Evolutionary conservation across 2,329 filamentous ascomycete genomes (phyloP), one percentile per base, ranked within the genome.

Genomic region (Hypoxylon sp.): DNA sequence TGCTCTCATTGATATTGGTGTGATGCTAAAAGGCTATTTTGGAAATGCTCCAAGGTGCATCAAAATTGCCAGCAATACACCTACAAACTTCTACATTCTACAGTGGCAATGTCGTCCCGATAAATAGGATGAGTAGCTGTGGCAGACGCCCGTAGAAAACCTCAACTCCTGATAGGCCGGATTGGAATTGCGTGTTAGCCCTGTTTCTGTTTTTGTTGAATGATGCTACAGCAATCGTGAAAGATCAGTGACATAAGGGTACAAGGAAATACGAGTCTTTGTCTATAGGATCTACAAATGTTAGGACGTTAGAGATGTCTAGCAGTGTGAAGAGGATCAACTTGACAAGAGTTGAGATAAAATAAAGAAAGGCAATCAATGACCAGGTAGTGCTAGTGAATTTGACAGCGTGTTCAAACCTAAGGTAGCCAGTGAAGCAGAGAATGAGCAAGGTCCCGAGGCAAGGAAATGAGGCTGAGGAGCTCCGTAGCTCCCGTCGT

Each of bases 391-490:
- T 30, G n/a, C 27, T 30, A 6, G 13, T 30, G 14, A 30, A n/a
- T 50, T 50, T n/a, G 27, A 30, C 27, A 54, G 50, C 8, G 30
- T 54, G 22, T 54, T 25, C 25, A 22, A 25, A 27, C 13, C 6
- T 33, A 27, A n/a, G n/a, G n/a, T n/a, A n/a, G 7, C 25, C 17
- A 25, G 17, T 40, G 20, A 54, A 56, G 27, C 20, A 55, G 25
- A 44, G 40, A 56, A 50, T 54, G 20, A 37, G 40, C 31, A 17
- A n/a, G 30, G n/a, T n/a, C 11, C 13, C n/a, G n/a, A 31, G n/a
- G 31, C 5, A 44, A 11, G 17, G 51, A 57, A 56, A 49, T 35
- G 58, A 66, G 40, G 31, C 57, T 61, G 55, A 58, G 44, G 54
- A 57, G 42, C 53, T 56, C 61, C 56, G 44, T 42, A 51, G 35